These are phyloP conservation scores for Ceriops tagal DNA, from an alignment of 345 rosid species.

Conservation along the genomic window DNA sequence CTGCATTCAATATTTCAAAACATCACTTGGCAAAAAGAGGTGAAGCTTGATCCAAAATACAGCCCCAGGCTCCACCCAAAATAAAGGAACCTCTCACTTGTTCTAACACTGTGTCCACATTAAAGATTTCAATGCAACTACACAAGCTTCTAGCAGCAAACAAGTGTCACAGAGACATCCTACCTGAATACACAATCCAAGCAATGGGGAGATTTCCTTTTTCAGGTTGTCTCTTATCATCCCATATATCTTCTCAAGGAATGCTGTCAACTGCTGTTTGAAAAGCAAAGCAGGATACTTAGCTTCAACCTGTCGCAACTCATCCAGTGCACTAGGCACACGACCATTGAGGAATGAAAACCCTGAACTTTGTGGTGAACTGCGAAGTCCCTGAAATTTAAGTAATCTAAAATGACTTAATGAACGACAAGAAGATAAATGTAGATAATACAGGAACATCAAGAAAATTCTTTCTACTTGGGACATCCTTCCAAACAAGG, in stretches of 20 bases:
- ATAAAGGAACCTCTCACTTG: too few species aligned
- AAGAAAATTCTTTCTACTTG: constrained; percentile 12
- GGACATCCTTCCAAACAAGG: constrained; percentile 25
- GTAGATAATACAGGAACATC: constrained; percentile 2
- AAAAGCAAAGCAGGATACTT: constrained; percentile 91
- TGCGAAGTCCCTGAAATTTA: constrained; percentile 58
- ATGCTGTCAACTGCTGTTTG: constrained; percentile 93
- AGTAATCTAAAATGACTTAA: constrained; percentile 13
- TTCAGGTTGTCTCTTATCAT: constrained; percentile 89
- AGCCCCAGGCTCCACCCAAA: too few species aligned
- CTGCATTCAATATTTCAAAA: constrained; percentile 33
- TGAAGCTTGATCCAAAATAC: background rate
- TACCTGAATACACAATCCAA: constrained; percentile 93
- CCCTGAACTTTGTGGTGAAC: constrained; percentile 24
- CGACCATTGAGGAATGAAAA: constrained; percentile 73
- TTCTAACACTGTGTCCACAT: background rate
- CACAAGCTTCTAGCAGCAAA: too few species aligned
- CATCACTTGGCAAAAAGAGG: background rate
- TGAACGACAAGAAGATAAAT: background rate
- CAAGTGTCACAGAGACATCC: too few species aligned
- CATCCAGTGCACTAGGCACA: constrained; percentile 57
- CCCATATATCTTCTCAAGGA: constrained; percentile 94
- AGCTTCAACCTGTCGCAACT: constrained; percentile 87
- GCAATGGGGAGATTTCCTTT: constrained; percentile 88
- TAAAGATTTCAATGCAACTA: background rate